phyloP scores from a whole-genome alignment of 495 filamentous ascomycete genomes.

The Hypomontagnella submonticulosa region DNA sequence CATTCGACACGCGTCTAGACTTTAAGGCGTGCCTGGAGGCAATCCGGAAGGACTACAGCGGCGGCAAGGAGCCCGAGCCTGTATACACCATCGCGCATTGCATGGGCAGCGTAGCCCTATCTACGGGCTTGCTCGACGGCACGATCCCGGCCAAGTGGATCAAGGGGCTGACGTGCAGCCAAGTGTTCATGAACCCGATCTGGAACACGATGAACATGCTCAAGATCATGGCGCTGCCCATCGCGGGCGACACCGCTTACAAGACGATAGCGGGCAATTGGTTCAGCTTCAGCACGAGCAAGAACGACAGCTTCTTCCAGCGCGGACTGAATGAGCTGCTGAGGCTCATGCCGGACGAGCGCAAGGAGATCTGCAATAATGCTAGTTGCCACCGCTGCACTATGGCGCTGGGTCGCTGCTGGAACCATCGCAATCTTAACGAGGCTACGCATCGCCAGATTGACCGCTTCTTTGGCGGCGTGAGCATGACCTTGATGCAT shows the following conservation, averaged over 20 bases:
- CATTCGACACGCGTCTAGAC: constrained; percentile 72
- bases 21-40: constrained; percentile 66
- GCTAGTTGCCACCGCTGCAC: constrained; percentile 68
- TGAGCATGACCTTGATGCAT: constrained; percentile 68
- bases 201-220: constrained; percentile 67
- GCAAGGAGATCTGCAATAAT: constrained; percentile 70
- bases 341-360: constrained; percentile 67
- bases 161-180: constrained; percentile 68
- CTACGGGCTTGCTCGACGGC: constrained; percentile 71
- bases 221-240: constrained; percentile 62
- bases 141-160: constrained; percentile 68
- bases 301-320: constrained; percentile 63
- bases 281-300: constrained; percentile 62
- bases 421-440: constrained; percentile 73
- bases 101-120: constrained; percentile 70
- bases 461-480: constrained; percentile 69
- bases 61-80: constrained; percentile 46
- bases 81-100: constrained; percentile 75
- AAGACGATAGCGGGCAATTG: constrained; percentile 58
- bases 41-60: constrained; percentile 54
- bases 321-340: constrained; percentile 65
- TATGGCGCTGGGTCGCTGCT: constrained; percentile 72
- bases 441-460: constrained; percentile 71
- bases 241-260: constrained; percentile 63
- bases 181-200: constrained; percentile 74